Evolutionary conservation across 1,139 yeast species (phyloP).

Genomic region (Debaryomycetaceae sp.): DNA sequence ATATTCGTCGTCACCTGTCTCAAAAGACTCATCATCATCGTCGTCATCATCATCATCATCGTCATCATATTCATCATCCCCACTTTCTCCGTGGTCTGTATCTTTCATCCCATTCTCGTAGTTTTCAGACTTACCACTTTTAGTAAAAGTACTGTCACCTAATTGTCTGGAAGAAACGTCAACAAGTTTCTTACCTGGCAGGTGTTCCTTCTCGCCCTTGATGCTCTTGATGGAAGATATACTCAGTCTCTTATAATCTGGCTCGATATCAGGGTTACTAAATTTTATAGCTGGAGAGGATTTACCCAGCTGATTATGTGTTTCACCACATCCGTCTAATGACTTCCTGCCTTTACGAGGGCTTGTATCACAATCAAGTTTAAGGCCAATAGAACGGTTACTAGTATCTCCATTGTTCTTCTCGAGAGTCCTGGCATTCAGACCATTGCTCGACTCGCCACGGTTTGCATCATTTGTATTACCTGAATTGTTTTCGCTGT

Average conservation of each 20-base stretch:
- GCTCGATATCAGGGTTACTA: not conserved
- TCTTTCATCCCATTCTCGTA: not conserved
- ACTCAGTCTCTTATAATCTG: not conserved
- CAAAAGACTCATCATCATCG: constrained; percentile 1
- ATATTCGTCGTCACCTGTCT: constrained; percentile 4
- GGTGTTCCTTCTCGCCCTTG: no score
- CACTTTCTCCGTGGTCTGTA: not conserved
- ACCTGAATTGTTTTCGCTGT: no score
- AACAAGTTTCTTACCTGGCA: no score
- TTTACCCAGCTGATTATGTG: not conserved
- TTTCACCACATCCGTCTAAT: not conserved
- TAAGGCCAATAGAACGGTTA: not conserved
- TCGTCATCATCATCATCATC: constrained; percentile 2
- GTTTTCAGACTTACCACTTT: not conserved
- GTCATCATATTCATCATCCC: constrained; percentile 2
- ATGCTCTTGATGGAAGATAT: no score
- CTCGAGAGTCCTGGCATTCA: no score
- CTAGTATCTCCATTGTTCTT: no score
- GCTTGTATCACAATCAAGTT: not conserved
- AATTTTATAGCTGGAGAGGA: not conserved
- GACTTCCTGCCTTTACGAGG: not conserved
- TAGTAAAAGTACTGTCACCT: no score
- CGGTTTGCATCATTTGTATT: no score
- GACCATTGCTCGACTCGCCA: no score
- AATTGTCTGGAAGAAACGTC: no score